phyloP scores from a whole-genome alignment of 768 basidiomycete species.

The Tremella yokohamensis region DNA sequence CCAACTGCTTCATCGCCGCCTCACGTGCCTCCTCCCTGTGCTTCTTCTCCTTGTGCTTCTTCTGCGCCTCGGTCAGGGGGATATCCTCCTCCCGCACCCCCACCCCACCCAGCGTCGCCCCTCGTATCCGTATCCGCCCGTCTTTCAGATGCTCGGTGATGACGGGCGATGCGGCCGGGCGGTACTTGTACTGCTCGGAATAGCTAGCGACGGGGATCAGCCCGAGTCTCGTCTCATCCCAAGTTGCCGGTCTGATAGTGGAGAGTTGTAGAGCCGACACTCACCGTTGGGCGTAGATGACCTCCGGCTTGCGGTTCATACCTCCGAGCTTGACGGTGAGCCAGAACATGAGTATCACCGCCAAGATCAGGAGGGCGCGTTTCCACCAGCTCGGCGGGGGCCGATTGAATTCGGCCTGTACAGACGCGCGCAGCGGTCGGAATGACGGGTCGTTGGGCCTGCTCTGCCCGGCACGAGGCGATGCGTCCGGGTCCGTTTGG shows the following conservation, averaged over 20 bases:
- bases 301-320: constrained; percentile 51
- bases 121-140: constrained; percentile 66
- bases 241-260: background rate
- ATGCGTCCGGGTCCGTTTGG: background rate
- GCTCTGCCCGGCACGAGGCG: background rate
- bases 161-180: constrained; percentile 79
- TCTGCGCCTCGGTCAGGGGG: constrained; percentile 35
- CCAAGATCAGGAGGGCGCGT: constrained; percentile 55
- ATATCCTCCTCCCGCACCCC: constrained; percentile 44
- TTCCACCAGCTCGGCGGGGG: constrained; percentile 56
- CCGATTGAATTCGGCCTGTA: constrained; percentile 53
- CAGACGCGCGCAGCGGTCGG: constrained; percentile 38
- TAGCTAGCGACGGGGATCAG: constrained; percentile 57
- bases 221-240: background rate
- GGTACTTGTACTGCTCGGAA: constrained; percentile 73
- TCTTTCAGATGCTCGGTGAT: constrained; percentile 73
- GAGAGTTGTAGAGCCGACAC: constrained; percentile 27
- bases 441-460: constrained; percentile 13
- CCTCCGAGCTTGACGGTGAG: constrained; percentile 52
- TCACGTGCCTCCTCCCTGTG: constrained; percentile 41
- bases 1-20: constrained; percentile 41
- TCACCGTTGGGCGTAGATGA: constrained; percentile 66
- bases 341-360: constrained; percentile 56
- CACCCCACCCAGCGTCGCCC: constrained; percentile 58
- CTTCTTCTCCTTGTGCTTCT: constrained; percentile 29